phyloP scores from a whole-genome alignment of 768 basidiomycete genomes.

The Cystofilobasidium macerans region DNA sequence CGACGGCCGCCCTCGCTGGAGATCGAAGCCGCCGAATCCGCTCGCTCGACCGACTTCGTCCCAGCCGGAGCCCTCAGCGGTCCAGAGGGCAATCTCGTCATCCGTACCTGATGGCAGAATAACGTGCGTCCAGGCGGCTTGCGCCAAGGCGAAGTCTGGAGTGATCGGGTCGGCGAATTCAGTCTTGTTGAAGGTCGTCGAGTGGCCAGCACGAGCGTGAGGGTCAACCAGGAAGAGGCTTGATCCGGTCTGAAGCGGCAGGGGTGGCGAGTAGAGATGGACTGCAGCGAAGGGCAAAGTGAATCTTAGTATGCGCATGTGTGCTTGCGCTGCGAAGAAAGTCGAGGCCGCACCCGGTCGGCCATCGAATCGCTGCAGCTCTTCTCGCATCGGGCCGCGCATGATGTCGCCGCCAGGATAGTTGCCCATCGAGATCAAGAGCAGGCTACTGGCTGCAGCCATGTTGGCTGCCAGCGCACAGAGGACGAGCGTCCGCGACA shows the following conservation, averaged over 20 bases:
- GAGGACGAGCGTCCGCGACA: constrained; percentile 15
- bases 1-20: background rate
- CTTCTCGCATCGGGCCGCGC: constrained; percentile 10
- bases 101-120: background rate
- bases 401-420: constrained; percentile 84
- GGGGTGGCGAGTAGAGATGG: constrained; percentile 69
- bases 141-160: background rate
- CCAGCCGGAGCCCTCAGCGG: background rate
- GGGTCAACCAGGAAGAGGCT: constrained; percentile 71
- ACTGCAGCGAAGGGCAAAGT: constrained; percentile 35
- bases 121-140: background rate
- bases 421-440: constrained; percentile 55
- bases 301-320: too few relatives aligned
- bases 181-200: constrained; percentile 18
- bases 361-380: background rate
- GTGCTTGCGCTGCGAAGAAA: too few relatives aligned
- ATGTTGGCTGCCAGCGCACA: constrained; percentile 50
- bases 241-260: constrained; percentile 80
- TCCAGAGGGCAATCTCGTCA: background rate
- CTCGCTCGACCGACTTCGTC: background rate
- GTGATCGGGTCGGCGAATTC: background rate
- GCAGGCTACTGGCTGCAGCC: constrained; percentile 46
- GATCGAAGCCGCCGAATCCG: constrained; percentile 7
- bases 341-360: background rate
- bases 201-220: constrained; percentile 45